phyloP scores from a whole-genome alignment of 2,329 filamentous ascomycete species.

The Nemania diffusa region DNA sequence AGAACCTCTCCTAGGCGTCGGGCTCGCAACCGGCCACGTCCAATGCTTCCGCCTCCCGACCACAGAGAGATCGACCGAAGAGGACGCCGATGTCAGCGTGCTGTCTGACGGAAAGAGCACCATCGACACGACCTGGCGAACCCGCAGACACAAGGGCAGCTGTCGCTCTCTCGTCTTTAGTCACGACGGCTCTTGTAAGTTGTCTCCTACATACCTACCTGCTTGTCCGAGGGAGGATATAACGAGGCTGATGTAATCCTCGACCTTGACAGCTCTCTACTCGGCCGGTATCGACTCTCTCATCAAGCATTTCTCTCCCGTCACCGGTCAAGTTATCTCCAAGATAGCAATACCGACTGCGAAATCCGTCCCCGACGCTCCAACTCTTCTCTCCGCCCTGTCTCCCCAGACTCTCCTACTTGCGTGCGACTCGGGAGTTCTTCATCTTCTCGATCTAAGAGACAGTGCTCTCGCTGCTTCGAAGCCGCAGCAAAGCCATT shows the following conservation, averaged over 20 bases:
- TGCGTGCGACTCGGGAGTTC: constrained; percentile 86
- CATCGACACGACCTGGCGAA: constrained; percentile 87
- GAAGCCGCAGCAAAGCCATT: constrained; percentile 81
- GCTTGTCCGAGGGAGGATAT: too few species aligned
- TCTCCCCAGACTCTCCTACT: constrained; percentile 90
- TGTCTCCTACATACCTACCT: too few species aligned
- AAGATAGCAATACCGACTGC: constrained; percentile 80
- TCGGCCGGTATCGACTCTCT: constrained; percentile 71
- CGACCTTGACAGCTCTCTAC: constrained; percentile 61
- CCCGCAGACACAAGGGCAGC: constrained; percentile 91
- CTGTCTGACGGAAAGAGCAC: constrained; percentile 73
- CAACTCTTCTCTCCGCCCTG: constrained; percentile 82
- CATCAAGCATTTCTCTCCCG: constrained; percentile 67
- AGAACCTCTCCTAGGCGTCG: constrained; percentile 86
- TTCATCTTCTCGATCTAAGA: constrained; percentile 89
- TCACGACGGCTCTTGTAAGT: constrained; percentile 76
- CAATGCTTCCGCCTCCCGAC: constrained; percentile 80
- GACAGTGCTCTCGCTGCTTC: constrained; percentile 64
- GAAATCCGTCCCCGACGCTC: constrained; percentile 71
- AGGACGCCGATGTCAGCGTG: constrained; percentile 62
- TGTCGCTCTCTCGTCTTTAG: constrained; percentile 85
- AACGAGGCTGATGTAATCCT: not conserved
- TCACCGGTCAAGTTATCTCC: constrained; percentile 75
- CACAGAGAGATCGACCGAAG: constrained; percentile 60
- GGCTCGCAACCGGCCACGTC: constrained; percentile 85